Conservation (phyloP, 2,329 filamentous ascomycete species). For the Alternaria burnsii region DNA sequence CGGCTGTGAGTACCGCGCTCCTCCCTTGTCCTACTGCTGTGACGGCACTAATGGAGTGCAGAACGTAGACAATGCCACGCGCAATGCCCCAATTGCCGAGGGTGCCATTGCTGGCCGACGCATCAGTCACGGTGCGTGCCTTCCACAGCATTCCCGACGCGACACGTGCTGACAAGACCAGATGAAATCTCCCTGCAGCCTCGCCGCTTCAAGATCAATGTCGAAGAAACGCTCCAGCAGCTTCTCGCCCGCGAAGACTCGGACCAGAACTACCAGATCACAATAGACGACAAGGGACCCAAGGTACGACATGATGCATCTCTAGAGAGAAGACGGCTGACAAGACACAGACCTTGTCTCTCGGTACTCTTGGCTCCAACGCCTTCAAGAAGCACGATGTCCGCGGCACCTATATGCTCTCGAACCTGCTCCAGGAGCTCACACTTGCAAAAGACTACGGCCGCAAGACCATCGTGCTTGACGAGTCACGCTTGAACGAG, state of each 20-base stretch:
- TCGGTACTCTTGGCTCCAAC: constrained; percentile 85
- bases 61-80: constrained; percentile 42
- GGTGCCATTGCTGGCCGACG: constrained; percentile 43
- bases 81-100: constrained; percentile 40
- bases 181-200: constrained; percentile 76
- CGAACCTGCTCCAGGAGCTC: constrained; percentile 93
- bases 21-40: neutral
- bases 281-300: constrained; percentile 92
- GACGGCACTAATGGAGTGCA: constrained; percentile 26
- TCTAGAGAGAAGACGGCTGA: constrained; percentile 30
- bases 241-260: constrained; percentile 89
- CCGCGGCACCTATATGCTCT: constrained; percentile 95
- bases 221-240: constrained; percentile 81
- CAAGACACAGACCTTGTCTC: constrained; percentile 70
- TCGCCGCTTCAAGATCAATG: constrained; percentile 85
- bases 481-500: constrained; percentile 90
- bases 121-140: constrained; percentile 49
- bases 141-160: neutral
- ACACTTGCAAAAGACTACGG: constrained; percentile 91
- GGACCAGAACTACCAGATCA: constrained; percentile 95
- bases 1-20: constrained; percentile 57
- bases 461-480: constrained; percentile 86
- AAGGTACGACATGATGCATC: constrained; percentile 67
- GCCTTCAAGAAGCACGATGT: constrained; percentile 90
- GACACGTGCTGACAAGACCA: constrained; percentile 49